Percentiles rank a stretch among this genome's conserved stretches.
These are phyloP conservation scores for Begonia peltatifolia DNA, from an alignment of 306 rosid species.

Conservation along the genomic window DNA sequence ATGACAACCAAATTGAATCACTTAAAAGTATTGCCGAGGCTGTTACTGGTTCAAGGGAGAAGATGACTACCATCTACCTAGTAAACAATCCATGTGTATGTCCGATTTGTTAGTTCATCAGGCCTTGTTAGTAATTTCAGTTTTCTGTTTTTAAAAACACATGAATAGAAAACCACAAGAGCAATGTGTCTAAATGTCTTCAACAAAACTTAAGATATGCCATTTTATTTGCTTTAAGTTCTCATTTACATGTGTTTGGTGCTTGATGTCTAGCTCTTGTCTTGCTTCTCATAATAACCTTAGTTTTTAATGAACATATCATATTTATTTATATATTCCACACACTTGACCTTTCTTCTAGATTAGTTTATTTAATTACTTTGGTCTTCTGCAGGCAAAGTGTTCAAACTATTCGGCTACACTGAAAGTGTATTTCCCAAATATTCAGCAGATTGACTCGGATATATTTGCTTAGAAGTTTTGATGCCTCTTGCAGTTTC, in stretches of 20 bases:
- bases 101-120: constrained; percentile 12
- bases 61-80: constrained; percentile 74
- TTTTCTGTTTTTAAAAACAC: too few relatives aligned
- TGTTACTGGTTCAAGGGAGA: constrained; percentile 69
- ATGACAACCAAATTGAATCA: constrained; percentile 73
- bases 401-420: constrained; percentile 31
- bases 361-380: constrained; percentile 10
- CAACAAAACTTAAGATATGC: too few relatives aligned
- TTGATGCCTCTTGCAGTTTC: constrained; percentile 10
- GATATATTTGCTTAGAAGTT: constrained; percentile 33
- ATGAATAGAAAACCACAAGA: too few relatives aligned
- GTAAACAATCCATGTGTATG: constrained; percentile 91
- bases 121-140: too few relatives aligned
- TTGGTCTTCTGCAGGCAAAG: constrained; percentile 52
- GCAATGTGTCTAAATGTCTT: too few relatives aligned
- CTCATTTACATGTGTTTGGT: too few relatives aligned
- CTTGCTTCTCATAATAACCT: too few relatives aligned
- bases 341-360: constrained; percentile 11
- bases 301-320: not conserved
- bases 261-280: too few relatives aligned
- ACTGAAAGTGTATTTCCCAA: constrained; percentile 45
- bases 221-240: too few relatives aligned
- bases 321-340: not conserved
- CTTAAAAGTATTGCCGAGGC: constrained; percentile 53
- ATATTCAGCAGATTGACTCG: constrained; percentile 69